Conservation (phyloP, 2,329 filamentous ascomycete species). For the Pseudogymnoascus sp. region DNA sequence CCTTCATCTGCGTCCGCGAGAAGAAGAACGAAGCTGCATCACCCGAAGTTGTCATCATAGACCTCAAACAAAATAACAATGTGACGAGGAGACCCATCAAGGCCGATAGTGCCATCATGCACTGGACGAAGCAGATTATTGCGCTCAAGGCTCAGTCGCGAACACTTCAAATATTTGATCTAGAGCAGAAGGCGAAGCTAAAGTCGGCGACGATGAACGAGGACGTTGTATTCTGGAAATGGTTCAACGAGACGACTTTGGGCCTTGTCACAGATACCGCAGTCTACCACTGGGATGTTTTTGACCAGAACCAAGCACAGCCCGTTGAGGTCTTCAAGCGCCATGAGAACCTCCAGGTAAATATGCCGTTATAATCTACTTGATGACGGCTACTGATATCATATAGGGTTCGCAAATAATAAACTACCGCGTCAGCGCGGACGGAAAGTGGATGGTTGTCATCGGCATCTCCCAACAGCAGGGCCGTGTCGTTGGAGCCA, state of each 20-base stretch:
- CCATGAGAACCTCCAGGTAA: conserved; percentile 77
- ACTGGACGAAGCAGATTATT: conserved; percentile 93
- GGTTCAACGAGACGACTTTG: conserved; percentile 83
- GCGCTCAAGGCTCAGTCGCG: conserved; percentile 89
- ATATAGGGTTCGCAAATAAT: conserved; percentile 93
- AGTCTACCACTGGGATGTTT: conserved; percentile 97
- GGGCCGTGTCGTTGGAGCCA: conserved; percentile 86
- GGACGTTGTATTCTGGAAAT: conserved; percentile 98
- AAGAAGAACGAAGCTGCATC: conserved; percentile 77
- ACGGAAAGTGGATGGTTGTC: conserved; percentile 97
- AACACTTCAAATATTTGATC: conserved; percentile 96
- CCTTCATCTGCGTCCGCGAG: conserved; percentile 92
- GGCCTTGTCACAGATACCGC: conserved; percentile 85
- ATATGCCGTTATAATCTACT: conserved; percentile 28
- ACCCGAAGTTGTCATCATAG: conserved; percentile 92
- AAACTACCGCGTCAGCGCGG: conserved; percentile 93
- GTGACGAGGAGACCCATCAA: conserved; percentile 92
- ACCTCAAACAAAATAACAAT: conserved; percentile 96
- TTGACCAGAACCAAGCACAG: conserved; percentile 68
- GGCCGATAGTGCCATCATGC: conserved; percentile 99
- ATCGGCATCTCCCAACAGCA: conserved; percentile 92
- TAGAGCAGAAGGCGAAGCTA: conserved; percentile 86
- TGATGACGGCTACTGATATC: conserved; percentile 16
- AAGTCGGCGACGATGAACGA: conserved; percentile 96
- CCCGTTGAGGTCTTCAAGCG: conserved; percentile 92